phyloP scores from a whole-genome alignment of 202 grass and related monocot genomes.

The Eragrostis tef region DNA sequence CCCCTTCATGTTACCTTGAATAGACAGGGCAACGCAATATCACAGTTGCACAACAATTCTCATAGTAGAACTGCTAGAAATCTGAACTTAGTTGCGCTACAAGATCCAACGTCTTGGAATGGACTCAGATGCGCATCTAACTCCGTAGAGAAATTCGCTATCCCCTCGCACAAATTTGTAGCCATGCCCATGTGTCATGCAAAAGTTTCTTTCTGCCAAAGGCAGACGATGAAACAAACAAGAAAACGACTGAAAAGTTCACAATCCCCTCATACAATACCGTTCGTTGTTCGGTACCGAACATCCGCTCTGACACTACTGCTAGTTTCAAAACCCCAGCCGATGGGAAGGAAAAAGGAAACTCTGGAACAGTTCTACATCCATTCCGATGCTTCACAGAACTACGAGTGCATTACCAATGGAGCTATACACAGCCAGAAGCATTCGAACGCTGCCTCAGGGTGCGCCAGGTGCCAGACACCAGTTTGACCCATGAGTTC shows the following conservation, averaged over 20 bases:
- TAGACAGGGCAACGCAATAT: too few relatives aligned
- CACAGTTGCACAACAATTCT: too few relatives aligned
- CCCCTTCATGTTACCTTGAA: slow-evolving; percentile 47
- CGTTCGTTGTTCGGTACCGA: slow-evolving; percentile 6
- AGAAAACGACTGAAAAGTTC: background rate
- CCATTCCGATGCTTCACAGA: slow-evolving; percentile 7
- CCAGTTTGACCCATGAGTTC: slow-evolving; percentile 2
- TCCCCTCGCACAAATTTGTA: too few relatives aligned
- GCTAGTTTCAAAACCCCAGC: slow-evolving; percentile 1
- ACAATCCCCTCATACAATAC: background rate
- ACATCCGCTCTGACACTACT: background rate
- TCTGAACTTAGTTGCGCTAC: too few relatives aligned
- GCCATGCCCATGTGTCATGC: background rate
- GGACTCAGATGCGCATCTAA: too few relatives aligned
- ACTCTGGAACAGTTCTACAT: slow-evolving; percentile 22
- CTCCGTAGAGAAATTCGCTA: too few relatives aligned
- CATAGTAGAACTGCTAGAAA: too few relatives aligned
- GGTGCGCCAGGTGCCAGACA: slow-evolving; percentile 10
- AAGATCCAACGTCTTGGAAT: too few relatives aligned
- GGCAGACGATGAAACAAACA: background rate
- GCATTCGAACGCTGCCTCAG: background rate
- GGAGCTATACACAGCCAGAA: slow-evolving; percentile 16
- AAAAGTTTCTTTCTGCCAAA: background rate
- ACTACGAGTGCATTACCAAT: slow-evolving; percentile 4
- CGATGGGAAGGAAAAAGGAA: background rate